Base-by-base conservation (phyloP, 768 basidiomycete genomes). In the Lactarius evosmus region DNA sequence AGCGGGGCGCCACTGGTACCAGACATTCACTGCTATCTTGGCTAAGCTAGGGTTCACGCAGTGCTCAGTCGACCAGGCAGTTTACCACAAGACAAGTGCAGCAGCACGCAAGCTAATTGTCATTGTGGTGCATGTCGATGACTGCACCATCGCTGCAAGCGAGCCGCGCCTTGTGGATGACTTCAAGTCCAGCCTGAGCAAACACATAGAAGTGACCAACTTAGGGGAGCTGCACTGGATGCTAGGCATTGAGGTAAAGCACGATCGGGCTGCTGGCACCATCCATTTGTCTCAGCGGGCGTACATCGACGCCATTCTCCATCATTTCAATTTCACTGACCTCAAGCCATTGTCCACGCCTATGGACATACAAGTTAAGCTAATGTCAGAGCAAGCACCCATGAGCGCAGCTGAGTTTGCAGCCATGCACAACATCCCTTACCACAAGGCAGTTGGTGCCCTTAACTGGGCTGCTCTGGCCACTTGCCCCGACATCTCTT, bases 401-500 rank as follows among this genome's bases (percentile, higher is more conserved):
- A n/a, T 19, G 1, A 33, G 9, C 5, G 16, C 49, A 3, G 32
- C 32, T 2, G 49, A 60, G 4, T 32, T 51, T 2, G 49, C 16
- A 14, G n/a, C 9, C 19, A 60, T 68, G 62, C 62, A 56, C 4
- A 54, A 70, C 34, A 44, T 69, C 49, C 66, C 65, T 7, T 75
- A 74, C 61, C 64, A 56, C 22, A 60, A 63, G 49, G 67, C 72
- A 49, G 73, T 79, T 30, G 76, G 73, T 22, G 72, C 70, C 25
- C 74, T 78, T 7, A 72, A 77, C 61, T 78, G 76, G 64, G 63
- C 72, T 1, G 71, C 75, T 0, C 58, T 75, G 2, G 70, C 68
- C 6, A 76, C 76, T 0, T 70, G 75, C 2, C 78, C 78, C 1
- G 77, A 82, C 63, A 79, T 81, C 49, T 67, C 75, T 1, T 78